Conservation (phyloP, 2,329 filamentous ascomycete genomes). For the Nemania sp. region DNA sequence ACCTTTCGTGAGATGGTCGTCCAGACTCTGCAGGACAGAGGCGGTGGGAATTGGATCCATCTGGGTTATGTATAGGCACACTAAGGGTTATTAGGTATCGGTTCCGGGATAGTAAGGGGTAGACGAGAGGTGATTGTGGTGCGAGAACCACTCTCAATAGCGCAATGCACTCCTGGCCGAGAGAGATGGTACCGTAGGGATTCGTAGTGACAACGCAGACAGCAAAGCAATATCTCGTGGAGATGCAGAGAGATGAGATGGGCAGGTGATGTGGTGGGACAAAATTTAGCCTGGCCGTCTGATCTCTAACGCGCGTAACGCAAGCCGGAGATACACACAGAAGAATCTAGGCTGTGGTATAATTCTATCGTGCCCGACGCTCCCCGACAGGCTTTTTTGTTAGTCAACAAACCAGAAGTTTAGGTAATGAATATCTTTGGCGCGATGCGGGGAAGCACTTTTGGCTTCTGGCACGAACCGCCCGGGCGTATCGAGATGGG, state of each 20-base stretch:
- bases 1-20: conserved; percentile 18
- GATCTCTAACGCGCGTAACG: neutral
- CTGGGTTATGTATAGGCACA: neutral
- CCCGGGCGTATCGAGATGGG: neutral
- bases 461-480: conserved; percentile 31
- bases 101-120: conserved; percentile 5
- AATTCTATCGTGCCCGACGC: neutral
- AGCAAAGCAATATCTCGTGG: conserved; percentile 1
- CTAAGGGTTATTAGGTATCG: neutral
- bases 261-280: conserved; percentile 11
- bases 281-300: conserved; percentile 7
- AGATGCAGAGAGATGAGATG: conserved; percentile 7
- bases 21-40: conserved; percentile 20
- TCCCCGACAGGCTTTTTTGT: conserved; percentile 46
- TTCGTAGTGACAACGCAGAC: conserved; percentile 19
- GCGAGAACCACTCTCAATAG: conserved; percentile 37
- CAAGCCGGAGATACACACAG: neutral
- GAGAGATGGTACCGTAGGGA: conserved; percentile 8
- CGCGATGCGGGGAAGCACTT: conserved; percentile 48
- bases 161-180: conserved; percentile 25
- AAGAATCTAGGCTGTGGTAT: neutral
- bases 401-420: conserved; percentile 51
- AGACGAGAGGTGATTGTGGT: conserved; percentile 22
- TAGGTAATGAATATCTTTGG: conserved; percentile 52
- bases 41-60: conserved; percentile 24